Evolutionary conservation across 83 land plant genomes (phyloP).

Genomic region (Diphasiastrum complanatum): DNA sequence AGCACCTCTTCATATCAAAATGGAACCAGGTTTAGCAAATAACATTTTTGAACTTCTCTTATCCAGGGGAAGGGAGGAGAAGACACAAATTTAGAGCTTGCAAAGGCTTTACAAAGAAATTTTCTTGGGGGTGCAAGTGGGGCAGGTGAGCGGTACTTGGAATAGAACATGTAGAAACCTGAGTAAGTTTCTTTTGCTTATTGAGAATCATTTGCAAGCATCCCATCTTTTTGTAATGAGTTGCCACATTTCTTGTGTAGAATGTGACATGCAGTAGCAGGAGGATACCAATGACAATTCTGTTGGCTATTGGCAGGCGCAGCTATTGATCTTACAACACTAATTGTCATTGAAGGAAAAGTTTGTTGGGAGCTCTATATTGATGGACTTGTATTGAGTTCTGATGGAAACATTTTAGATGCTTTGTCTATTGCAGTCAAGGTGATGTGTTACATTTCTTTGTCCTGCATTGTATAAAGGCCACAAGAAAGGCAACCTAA

Average conservation of each 20-base stretch:
- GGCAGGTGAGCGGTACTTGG: conserved; percentile 37
- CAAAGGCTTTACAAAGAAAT: conserved; percentile 65
- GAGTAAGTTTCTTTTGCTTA: neutral
- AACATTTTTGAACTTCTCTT: neutral
- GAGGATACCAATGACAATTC: neutral
- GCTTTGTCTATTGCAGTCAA: conserved; percentile 80
- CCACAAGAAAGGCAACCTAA: neutral
- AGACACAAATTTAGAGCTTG: conserved; percentile 68
- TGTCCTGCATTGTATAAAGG: neutral
- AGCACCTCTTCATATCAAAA: no score
- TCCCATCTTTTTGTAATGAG: neutral
- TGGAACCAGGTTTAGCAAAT: neutral
- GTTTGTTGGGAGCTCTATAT: conserved; percentile 86
- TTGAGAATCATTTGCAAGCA: neutral
- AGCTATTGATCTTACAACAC: conserved; percentile 72
- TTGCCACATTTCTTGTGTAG: neutral
- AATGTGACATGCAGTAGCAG: neutral
- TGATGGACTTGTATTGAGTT: conserved; percentile 85
- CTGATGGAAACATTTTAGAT: conserved; percentile 91
- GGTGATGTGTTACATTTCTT: conserved; percentile 37
- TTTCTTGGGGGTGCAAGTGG: conserved; percentile 80
- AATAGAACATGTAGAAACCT: conserved; percentile 1
- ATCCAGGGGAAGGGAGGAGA: conserved; percentile 89
- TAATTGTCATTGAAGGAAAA: conserved; percentile 65
- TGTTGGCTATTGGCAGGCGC: conserved; percentile 50